Base-by-base conservation (phyloP, 116 monocot species). In the Zostera marina region DNA sequence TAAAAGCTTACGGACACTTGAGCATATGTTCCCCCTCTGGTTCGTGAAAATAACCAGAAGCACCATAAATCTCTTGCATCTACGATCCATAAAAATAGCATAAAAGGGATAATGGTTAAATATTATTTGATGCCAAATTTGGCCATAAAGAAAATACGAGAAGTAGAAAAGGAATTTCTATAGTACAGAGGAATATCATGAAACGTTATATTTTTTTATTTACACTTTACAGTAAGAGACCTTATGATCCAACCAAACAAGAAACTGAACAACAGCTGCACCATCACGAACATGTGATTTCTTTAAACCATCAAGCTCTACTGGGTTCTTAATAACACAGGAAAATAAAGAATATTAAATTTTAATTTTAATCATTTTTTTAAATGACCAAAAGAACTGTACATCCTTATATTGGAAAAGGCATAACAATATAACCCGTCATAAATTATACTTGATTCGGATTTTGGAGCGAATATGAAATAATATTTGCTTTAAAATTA, bases 11-110 rank as follows among this genome's bases (percentile, higher is more conserved):
- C 96, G 56, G 56, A 56, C 64, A 47, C 63, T 89, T 79, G 71
- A 72, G 74, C 64, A 85, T 78, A 21, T 73, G 54, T 42, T 67
- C 69, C 54, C 60, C 79, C 42, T 74, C 77, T 38, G 72, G 43
- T 61, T 89, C 85, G 39, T 43, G 55, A 72, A 89, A 86, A 68
- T 89, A 98, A 63, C 96, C 96, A 69, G 89, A 66, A 78, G 96
- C 89, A 76, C 96, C 96, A 79, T 85, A 98, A 46, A 83, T 68
- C 53, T 86, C 78, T 66, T 98, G 80, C 96, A 98, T 89, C 96
- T 98, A 65, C 3, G 22, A 20, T 42, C 22, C 12, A 11, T 4
- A 56, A 56, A 15, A 39, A 56, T 56, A 43, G 22, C 8, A 42
- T 59, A 59, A 64, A 44, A 42, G 11, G 52, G 66, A 16, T 44